phyloP scores from a whole-genome alignment of 148 eudicot species.

The Rhododendron molle region DNA sequence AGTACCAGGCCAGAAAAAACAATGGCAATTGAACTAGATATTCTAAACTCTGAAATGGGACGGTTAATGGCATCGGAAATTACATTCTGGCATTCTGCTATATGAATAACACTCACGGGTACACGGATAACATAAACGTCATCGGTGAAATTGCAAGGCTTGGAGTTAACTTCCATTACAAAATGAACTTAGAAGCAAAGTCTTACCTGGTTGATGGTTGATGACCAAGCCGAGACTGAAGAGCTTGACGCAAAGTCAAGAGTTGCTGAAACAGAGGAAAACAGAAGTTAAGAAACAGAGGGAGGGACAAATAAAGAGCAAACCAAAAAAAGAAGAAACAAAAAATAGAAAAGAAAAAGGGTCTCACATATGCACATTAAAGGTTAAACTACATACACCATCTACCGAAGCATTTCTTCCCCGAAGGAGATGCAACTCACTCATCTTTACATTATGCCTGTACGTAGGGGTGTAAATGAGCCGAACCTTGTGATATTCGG shows the following conservation, averaged over 20 bases:
- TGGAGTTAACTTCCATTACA: neutral
- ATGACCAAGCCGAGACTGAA: slow-evolving; percentile 26
- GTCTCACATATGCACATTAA: neutral
- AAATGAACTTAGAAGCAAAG: too few species aligned
- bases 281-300: neutral
- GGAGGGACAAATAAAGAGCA: neutral
- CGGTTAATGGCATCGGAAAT: too few species aligned
- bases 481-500: too few species aligned
- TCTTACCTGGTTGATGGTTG: slow-evolving; percentile 27
- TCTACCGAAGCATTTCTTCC: neutral
- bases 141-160: neutral
- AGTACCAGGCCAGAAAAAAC: neutral
- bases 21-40: neutral
- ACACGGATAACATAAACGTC: too few species aligned
- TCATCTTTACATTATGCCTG: too few species aligned
- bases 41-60: neutral
- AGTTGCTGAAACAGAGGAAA: slow-evolving; percentile 26
- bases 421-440: too few species aligned
- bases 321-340: neutral
- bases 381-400: neutral
- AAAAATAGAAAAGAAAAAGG: neutral
- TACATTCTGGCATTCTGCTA: neutral
- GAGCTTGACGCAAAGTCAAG: slow-evolving; percentile 24
- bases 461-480: too few species aligned
- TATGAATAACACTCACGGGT: neutral